phyloP scores from a whole-genome alignment of 2,329 filamentous ascomycete genomes.

The Venturia aucupariae region DNA sequence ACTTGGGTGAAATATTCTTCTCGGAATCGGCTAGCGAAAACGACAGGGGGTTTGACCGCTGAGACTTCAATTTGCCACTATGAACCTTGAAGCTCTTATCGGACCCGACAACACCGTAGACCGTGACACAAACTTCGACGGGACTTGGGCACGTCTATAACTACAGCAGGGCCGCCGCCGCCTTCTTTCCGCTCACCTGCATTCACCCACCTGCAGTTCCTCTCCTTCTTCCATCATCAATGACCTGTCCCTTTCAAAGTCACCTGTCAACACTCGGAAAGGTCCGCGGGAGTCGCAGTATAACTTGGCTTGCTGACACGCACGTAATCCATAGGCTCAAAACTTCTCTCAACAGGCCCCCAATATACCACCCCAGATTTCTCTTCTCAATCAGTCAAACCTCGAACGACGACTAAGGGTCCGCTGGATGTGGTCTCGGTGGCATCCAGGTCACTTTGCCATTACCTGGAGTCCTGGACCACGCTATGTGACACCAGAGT shows the following conservation, averaged over 20 bases:
- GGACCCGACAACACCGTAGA: neutral
- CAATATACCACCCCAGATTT: neutral
- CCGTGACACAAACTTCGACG: neutral
- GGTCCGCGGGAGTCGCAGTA: neutral
- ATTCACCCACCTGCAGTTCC: neutral
- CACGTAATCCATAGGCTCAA: constrained; percentile 2
- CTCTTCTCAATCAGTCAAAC: neutral
- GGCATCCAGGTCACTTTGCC: neutral
- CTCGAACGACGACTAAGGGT: neutral
- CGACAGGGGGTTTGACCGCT: neutral
- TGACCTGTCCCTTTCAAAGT: too few species aligned
- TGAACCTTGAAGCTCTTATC: neutral
- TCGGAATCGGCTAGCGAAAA: neutral
- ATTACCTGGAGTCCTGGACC: neutral
- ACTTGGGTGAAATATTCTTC: neutral
- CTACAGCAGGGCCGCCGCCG: neutral
- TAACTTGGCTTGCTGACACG: neutral
- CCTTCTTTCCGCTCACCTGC: too few species aligned
- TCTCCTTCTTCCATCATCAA: neutral
- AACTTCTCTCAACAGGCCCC: neutral
- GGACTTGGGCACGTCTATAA: neutral
- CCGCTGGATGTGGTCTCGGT: neutral
- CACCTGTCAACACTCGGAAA: neutral
- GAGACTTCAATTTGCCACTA: neutral
- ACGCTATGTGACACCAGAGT: neutral